Conservation (phyloP, 106 monocot genomes). For the Phalaenopsis equestris region DNA sequence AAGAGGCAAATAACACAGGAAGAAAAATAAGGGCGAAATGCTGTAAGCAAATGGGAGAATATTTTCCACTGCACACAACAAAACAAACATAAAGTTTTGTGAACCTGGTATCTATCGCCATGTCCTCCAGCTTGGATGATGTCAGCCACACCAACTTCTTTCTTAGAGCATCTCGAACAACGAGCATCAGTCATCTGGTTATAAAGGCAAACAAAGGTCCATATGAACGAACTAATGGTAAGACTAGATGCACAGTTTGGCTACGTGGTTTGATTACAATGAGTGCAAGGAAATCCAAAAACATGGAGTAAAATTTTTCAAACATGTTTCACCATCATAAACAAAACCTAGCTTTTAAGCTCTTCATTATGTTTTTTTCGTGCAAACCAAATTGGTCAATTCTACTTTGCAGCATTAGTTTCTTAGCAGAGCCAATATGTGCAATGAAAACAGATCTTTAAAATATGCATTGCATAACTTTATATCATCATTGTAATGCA, state of each 20-base stretch:
- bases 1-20: neutral
- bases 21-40: neutral
- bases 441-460: neutral
- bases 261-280: neutral
- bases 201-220: neutral
- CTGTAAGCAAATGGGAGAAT: neutral
- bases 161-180: constrained; percentile 75
- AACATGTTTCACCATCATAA: neutral
- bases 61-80: neutral
- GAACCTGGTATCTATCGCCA: constrained; percentile 89
- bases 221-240: neutral
- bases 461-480: neutral
- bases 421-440: neutral
- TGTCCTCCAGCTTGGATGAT: constrained; percentile 87
- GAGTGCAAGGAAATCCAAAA: neutral
- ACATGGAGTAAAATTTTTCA: neutral
- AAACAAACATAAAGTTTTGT: neutral
- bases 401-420: neutral
- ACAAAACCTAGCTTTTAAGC: neutral
- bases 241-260: neutral
- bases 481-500: constrained; percentile 1
- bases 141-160: constrained; percentile 80
- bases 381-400: neutral
- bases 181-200: constrained; percentile 92
- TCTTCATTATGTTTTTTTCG: neutral